phyloP scores from a whole-genome alignment of 1,284 basidiomycete species.

The Pulchroboletus neoregius region DNA sequence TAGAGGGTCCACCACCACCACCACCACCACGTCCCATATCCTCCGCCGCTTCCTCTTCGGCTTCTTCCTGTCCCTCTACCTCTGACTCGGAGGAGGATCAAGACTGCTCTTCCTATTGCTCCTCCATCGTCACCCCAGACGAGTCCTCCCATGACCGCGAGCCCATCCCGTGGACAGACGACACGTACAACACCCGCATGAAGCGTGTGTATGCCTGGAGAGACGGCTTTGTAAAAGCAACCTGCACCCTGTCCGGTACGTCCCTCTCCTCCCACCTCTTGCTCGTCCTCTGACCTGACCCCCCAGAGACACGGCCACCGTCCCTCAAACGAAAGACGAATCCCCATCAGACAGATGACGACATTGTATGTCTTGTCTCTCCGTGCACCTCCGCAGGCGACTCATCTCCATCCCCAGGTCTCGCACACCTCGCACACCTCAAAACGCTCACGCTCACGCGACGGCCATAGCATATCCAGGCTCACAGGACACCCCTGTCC shows the following conservation, averaged over 20 bases:
- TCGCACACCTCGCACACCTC: slow-evolving; percentile 53
- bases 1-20: slow-evolving; percentile 59
- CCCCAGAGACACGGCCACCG: slow-evolving; percentile 12
- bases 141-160: slow-evolving; percentile 24
- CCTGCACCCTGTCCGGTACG: slow-evolving; percentile 38
- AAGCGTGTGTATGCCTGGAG: slow-evolving; percentile 63
- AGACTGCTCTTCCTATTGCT: slow-evolving; percentile 62
- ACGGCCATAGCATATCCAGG: slow-evolving; percentile 31
- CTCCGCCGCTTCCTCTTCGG: slow-evolving; percentile 38
- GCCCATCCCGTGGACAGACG: slow-evolving; percentile 36
- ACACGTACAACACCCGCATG: slow-evolving; percentile 50
- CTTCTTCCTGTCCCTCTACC: slow-evolving; percentile 38
- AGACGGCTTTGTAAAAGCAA: slow-evolving; percentile 41
- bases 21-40: slow-evolving; percentile 44
- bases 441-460: slow-evolving; percentile 49
- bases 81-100: slow-evolving; percentile 44
- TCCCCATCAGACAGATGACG: slow-evolving; percentile 33
- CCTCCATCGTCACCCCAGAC: slow-evolving; percentile 46
- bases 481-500: slow-evolving; percentile 50
- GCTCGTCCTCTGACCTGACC: slow-evolving; percentile 7
- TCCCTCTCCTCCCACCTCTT: slow-evolving; percentile 8
- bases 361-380: slow-evolving; percentile 40
- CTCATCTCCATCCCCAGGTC: slow-evolving; percentile 31
- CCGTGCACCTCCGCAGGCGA: slow-evolving; percentile 1
- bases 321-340: slow-evolving; percentile 32